Evolutionary conservation across 352 stramenopile genomes (phyloP).

Genomic region (Globisporangium paroecandrum): DNA sequence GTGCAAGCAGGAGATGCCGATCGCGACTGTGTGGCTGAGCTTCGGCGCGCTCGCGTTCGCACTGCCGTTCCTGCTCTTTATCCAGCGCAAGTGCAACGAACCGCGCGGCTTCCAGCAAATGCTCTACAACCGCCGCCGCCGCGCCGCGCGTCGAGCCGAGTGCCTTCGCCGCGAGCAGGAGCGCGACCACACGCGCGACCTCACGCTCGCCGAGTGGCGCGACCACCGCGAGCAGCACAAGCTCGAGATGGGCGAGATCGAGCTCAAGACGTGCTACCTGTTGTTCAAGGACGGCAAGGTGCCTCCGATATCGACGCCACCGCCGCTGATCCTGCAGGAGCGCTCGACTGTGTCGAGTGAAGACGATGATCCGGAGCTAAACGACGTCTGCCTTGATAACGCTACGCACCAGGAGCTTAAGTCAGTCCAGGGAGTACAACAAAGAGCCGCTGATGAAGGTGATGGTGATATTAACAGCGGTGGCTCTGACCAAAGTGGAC

Average conservation of each 20-base stretch:
- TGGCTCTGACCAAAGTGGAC: background rate
- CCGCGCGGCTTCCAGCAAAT: slow-evolving; percentile 17
- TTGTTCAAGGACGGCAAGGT: slow-evolving; percentile 5
- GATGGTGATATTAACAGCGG: background rate
- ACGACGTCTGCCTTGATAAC: background rate
- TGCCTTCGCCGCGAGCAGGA: slow-evolving; percentile 20
- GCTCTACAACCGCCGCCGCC: slow-evolving; percentile 13
- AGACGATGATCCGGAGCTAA: background rate
- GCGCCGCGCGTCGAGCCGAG: background rate
- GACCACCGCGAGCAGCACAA: slow-evolving; percentile 38
- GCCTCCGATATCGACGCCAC: background rate
- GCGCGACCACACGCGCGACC: slow-evolving; percentile 23
- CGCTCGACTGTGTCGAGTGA: background rate
- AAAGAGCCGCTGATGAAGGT: background rate
- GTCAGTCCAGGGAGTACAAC: background rate
- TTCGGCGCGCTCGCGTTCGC: slow-evolving; percentile 26
- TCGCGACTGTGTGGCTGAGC: slow-evolving; percentile 28
- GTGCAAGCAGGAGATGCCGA: slow-evolving; percentile 11
- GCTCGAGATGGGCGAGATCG: slow-evolving; percentile 15
- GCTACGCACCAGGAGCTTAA: no score
- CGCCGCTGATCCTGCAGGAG: background rate
- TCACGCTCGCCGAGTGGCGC: slow-evolving; percentile 33
- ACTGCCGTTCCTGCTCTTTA: slow-evolving; percentile 38
- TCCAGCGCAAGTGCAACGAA: slow-evolving; percentile 38
- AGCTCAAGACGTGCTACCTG: slow-evolving; percentile 21